Evolutionary conservation across 306 rosid species (phyloP), one percentile per base, ranked within the genome.

Genomic region (Castanea sativa): DNA sequence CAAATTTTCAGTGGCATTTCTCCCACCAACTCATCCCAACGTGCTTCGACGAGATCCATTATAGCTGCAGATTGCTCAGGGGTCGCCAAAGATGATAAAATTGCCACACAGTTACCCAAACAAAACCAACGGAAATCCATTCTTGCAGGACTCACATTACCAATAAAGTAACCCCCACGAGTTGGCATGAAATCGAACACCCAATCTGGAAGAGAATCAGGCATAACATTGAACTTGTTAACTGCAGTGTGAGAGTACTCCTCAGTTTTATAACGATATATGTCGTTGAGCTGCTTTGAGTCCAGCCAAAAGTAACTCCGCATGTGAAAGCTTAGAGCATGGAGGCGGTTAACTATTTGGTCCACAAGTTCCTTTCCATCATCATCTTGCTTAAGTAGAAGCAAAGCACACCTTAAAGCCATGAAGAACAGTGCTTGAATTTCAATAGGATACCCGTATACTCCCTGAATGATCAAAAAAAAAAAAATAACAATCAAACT

Each of bases 121-220:
- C 84, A 80, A 69, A 84, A 84, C 87, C 87, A 84, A 2, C 87
- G 76, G 70, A 84, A 84, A 80, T 84, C 87, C 87, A 84, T 84
- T 51, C 53, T 84, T 1, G 87, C 81, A 9, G 87, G 87, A 38
- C 87, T 84, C 20, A 84, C 87, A 27, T 84, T 84, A 21, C 87
- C 87, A 6, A 84, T 65, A 55, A 80, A 84, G 82, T 84, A 84
- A 15, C 86, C 87, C 20, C 84, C 87, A 14, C 77, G 87, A n/a
- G 45, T 72, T 6, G 87, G 84, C 82, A 84, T 76, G 69, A 84
- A 84, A 25, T 76, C 87, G 52, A 84, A 84, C 3, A 84, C 87
- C 87, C 87, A 84, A 59, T 67, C 11, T 0, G 87, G 87, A 45
- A 84, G 79, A 32, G 87, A 84, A 65, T 80, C 87, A 0, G 87